Conservation (phyloP, 2,329 filamentous ascomycete species). For the Neofusicoccum parvum region DNA sequence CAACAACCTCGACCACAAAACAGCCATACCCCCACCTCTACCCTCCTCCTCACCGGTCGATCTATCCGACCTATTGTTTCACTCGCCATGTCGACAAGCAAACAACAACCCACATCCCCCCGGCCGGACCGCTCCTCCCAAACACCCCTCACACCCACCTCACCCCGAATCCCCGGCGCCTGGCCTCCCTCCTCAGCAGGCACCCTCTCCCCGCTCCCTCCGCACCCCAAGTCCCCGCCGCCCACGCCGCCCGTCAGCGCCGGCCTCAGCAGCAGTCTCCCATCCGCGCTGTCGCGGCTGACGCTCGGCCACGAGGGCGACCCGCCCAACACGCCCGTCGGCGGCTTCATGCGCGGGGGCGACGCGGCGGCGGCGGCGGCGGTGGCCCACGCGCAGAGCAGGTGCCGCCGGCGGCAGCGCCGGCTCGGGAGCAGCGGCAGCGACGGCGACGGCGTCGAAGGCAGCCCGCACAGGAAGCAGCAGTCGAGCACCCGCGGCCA, state of each 20-base stretch:
- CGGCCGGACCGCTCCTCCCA: neutral
- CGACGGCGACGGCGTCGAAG: neutral
- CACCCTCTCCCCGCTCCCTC: neutral
- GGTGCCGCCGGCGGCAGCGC: neutral
- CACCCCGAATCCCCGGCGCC: neutral
- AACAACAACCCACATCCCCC: neutral
- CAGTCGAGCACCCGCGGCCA: neutral
- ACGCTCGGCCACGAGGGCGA: neutral
- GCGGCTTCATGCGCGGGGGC: neutral
- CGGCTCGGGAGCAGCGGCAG: neutral
- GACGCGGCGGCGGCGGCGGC: neutral
- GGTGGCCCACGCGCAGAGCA: neutral
- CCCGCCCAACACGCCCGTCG: constrained; percentile 6
- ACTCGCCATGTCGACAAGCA: neutral
- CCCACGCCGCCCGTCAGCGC: constrained; percentile 6
- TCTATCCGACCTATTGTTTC: too few relatives aligned
- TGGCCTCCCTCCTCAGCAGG: neutral
- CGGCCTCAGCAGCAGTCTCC: neutral
- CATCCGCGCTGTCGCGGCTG: neutral
- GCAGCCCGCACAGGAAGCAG: neutral
- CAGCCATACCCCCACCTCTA: neutral
- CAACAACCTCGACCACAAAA: neutral
- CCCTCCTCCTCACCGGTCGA: too few relatives aligned
- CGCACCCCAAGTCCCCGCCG: constrained; percentile 5
- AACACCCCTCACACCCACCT: constrained; percentile 4